Base-by-base conservation (phyloP, 306 rosid species). In the Coriaria nepalensis region DNA sequence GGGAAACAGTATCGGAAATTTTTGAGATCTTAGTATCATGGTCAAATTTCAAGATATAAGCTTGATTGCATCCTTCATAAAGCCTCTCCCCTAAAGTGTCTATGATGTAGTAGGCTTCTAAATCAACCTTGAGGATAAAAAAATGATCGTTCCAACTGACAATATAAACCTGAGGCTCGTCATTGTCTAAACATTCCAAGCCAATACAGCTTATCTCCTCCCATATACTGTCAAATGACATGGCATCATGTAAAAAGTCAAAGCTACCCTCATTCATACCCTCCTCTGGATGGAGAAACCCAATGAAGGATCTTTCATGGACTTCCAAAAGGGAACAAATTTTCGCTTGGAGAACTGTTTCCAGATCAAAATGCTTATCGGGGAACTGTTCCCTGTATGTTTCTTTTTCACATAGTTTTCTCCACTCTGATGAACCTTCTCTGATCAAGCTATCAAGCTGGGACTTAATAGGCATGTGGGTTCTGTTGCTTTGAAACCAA, bases 111-210 rank as follows among this genome's bases (percentile, higher is more conserved):
- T 79, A 92, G 42, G 96, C 86, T 35, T 92, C 96, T 0, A 77
- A 52, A 64, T 92, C 98, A 37, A 86, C 86, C 79, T 82, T 92
- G 48, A 92, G 98, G 65, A 92, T 70, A 80, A 92, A 92, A 72
- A 92, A 92, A 72, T 92, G 98, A 54, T 92, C 98, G 53, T 92
- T 92, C 98, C 98, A 92, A 64, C 98, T 79, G 41, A 92, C 87
- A 20, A 92, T 75, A 34, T 71, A 92, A 64, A 92, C 67, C 42
- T 63, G 78, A n/a, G 96, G 78, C 62, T 80, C 88, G 9, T 55
- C 63, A 34, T 55, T 71, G 39, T 59, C 49, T 8, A 62, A 54
- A 62, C 78, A 79, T 37, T 77, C 79, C 0, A 64, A 65, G 52
- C 63, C 94, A 34, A 66, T 65, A 6, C 59, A 73, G 69, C 78